Percentiles rank a stretch among this genome's conserved stretches.
These are phyloP conservation scores for Ophiostoma populinum DNA, from an alignment of 2,329 filamentous ascomycete species.

Conservation along the genomic window DNA sequence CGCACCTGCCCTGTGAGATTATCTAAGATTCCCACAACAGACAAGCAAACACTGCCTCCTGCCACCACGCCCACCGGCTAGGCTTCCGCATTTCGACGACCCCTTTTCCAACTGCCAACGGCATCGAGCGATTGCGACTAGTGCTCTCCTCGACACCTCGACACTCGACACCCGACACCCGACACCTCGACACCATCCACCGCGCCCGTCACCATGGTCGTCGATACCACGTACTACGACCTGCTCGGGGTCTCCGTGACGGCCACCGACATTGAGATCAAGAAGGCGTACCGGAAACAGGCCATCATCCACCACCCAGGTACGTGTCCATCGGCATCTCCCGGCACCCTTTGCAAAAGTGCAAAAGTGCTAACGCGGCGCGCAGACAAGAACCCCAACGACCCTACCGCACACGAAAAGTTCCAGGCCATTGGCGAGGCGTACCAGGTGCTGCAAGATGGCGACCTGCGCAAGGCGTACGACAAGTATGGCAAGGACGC, in stretches of 20 bases:
- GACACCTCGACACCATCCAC: background rate
- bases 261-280: slow-evolving; percentile 83
- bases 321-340: too few relatives aligned
- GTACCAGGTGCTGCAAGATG: slow-evolving; percentile 70
- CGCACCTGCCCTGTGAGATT: too few relatives aligned
- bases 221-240: slow-evolving; percentile 80
- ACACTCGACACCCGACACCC: background rate
- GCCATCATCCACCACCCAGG: slow-evolving; percentile 87
- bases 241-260: slow-evolving; percentile 68
- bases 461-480: slow-evolving; percentile 76
- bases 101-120: background rate
- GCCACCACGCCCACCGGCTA: background rate
- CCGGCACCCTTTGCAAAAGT: too few relatives aligned
- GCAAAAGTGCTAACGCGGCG: background rate
- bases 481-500: slow-evolving; percentile 96
- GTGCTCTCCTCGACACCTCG: too few relatives aligned
- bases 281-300: slow-evolving; percentile 89
- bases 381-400: slow-evolving; percentile 90
- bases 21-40: too few relatives aligned
- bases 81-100: background rate
- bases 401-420: slow-evolving; percentile 81
- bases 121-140: background rate
- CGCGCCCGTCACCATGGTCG: slow-evolving; percentile 46
- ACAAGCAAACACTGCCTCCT: too few relatives aligned
- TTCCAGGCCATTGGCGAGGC: slow-evolving; percentile 75